Evolutionary conservation across 441 rosid genomes (phyloP), one percentile per base, ranked within the genome.

Genomic region (Arabidopsis hybrid): DNA sequence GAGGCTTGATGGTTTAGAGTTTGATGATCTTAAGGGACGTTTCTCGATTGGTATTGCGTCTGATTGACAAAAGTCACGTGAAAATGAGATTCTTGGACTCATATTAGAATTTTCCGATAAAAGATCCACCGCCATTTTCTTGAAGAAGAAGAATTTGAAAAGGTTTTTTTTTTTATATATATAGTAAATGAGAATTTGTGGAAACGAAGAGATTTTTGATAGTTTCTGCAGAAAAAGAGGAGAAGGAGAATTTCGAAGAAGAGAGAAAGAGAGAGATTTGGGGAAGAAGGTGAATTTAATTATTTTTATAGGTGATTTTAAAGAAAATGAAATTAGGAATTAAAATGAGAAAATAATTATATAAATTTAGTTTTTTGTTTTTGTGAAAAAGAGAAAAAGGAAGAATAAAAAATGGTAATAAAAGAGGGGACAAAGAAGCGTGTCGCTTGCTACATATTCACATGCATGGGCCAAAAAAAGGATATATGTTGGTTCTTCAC

Each of bases 21-120:
- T 87, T 29, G 80, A 76, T 10, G 89, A 81, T 59, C 87, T 71
- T 11, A 68, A 60, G n/a, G 83, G 82, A 66, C 69, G 86, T 47
- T 85, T 86, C 74, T 88, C 94, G 4, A 82, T 81, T 1, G 85
- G 92, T 1, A 86, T 80, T 5, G 77, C 57, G 31, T 86, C 95
- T 1, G 86, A 79, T 12, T 78, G 80, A 69, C 88, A 77, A 31
- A 94, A 82, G 65, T 94, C 96, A 68, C 88, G 92, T 40, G 98
- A 94, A 67, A 94, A 94, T 5, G 98, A 94, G 69, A 94, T 89
- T 62, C 97, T 81, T 2, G 98, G 98, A 71, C 95, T 91, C 76
- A 84, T 71, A 14, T 78, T 69, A 13, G 91, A 78, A 12, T 65
- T 83, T 16, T 88, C 97, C 0, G 92, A 87, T 60, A 78, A 82